These are phyloP conservation scores for Jaenimonas drosophilae DNA, from an alignment of 208 protist genomes.

Conservation along the genomic window DNA sequence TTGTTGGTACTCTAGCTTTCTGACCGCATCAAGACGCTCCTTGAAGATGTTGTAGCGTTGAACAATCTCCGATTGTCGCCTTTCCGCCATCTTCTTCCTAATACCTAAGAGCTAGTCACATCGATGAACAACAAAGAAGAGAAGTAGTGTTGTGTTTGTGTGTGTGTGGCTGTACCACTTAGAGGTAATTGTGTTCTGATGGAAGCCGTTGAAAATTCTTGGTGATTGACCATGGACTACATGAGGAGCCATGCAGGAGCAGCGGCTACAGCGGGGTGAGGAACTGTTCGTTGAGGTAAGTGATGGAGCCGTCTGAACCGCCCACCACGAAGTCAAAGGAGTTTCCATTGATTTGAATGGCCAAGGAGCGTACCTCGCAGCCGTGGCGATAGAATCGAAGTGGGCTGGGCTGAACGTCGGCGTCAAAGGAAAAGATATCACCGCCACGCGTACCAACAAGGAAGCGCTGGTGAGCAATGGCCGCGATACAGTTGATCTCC, in stretches of 20 bases:
- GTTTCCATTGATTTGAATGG: not conserved
- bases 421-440: slow-evolving; percentile 14
- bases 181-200: not conserved
- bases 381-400: not conserved
- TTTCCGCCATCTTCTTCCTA: slow-evolving; percentile 1
- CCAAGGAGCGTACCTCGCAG: slow-evolving; percentile 1
- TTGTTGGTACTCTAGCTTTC: not conserved
- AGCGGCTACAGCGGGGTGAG: not conserved
- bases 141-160: not conserved
- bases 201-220: no score
- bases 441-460: slow-evolving; percentile 12
- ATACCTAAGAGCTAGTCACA: no score
- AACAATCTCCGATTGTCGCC: not conserved
- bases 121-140: no score
- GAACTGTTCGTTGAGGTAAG: not conserved
- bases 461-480: slow-evolving; percentile 4
- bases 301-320: slow-evolving; percentile 1
- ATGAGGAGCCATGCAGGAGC: no score
- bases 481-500: not conserved
- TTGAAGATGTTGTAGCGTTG: not conserved
- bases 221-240: no score
- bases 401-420: not conserved
- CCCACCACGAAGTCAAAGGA: slow-evolving; percentile 1
- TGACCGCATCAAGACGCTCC: not conserved
- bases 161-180: not conserved